Conservation (phyloP, 257 asterid genomes). For the Paraleonurus japonicus region DNA sequence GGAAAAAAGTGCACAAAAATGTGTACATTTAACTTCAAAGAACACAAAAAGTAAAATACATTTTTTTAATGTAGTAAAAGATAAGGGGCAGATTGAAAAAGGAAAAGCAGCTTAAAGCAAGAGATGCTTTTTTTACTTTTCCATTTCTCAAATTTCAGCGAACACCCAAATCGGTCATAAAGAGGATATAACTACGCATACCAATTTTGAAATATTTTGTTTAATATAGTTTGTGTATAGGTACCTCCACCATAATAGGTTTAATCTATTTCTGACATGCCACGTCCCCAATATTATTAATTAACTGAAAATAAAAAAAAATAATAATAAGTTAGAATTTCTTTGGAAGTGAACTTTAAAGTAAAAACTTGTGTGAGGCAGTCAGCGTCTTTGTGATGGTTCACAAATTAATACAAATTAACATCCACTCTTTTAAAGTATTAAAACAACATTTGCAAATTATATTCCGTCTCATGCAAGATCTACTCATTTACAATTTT, state of each 20-base stretch:
- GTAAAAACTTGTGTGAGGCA: too few species aligned
- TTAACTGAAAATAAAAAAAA: not conserved
- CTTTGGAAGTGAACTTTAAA: too few species aligned
- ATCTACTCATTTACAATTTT: too few species aligned
- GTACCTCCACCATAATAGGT: too few species aligned
- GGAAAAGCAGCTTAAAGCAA: slow-evolving; percentile 16
- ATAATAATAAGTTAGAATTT: too few species aligned
- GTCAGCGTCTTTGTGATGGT: too few species aligned
- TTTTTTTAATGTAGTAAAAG: not conserved
- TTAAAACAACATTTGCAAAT: too few species aligned
- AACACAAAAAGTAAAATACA: not conserved
- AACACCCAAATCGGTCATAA: slow-evolving; percentile 12
- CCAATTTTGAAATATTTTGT: not conserved
- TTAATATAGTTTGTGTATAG: too few species aligned
- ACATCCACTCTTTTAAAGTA: too few species aligned
- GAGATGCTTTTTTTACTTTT: slow-evolving; percentile 12
- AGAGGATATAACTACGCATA: not conserved
- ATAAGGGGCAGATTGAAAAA: slow-evolving; percentile 1
- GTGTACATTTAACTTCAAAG: not conserved
- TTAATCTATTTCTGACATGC: not conserved
- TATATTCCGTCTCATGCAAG: too few species aligned
- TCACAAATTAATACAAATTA: too few species aligned
- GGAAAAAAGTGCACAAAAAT: not conserved
- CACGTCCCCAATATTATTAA: not conserved
- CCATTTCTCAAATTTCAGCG: not conserved